Conservation (phyloP, 495 filamentous ascomycete species). For the Lasiosphaeris hirsuta region DNA sequence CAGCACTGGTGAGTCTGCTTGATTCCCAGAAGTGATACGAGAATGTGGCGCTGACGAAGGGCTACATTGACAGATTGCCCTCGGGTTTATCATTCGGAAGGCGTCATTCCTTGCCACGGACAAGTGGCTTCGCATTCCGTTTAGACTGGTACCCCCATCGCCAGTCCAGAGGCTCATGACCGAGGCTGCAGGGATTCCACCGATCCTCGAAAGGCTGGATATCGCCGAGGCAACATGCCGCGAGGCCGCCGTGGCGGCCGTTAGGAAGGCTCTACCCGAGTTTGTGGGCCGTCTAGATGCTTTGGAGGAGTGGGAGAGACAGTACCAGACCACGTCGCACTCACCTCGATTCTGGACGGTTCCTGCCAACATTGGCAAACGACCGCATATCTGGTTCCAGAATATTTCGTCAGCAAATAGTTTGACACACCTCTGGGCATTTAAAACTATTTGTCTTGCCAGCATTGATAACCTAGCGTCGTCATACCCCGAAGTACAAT, state of each 20-base stretch:
- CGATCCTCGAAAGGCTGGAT: constrained; percentile 21
- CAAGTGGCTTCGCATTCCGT: constrained; percentile 31
- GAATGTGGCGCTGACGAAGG: background rate
- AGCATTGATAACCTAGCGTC: constrained; percentile 24
- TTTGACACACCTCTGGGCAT: constrained; percentile 37
- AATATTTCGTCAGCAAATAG: constrained; percentile 37
- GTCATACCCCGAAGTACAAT: constrained; percentile 5
- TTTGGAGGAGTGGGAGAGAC: constrained; percentile 19
- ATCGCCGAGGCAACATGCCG: background rate
- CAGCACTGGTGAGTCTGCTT: constrained; percentile 26
- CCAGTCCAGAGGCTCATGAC: constrained; percentile 32
- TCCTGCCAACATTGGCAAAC: background rate
- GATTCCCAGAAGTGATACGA: background rate
- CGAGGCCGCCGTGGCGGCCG: background rate
- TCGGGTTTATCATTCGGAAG: constrained; percentile 20
- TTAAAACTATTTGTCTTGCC: constrained; percentile 30
- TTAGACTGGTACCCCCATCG: constrained; percentile 23
- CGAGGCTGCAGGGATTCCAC: constrained; percentile 27
- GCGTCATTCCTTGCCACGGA: constrained; percentile 25
- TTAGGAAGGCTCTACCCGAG: background rate
- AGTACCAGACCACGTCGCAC: constrained; percentile 1
- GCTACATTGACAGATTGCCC: constrained; percentile 17
- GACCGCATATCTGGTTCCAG: constrained; percentile 28
- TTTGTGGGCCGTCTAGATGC: constrained; percentile 9
- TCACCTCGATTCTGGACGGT: constrained; percentile 11